A percentile compares a stretch with the other conserved stretches of the same genome.
Conservation (phyloP, 2,329 filamentous ascomycete species). For the Diaporthe eres region DNA sequence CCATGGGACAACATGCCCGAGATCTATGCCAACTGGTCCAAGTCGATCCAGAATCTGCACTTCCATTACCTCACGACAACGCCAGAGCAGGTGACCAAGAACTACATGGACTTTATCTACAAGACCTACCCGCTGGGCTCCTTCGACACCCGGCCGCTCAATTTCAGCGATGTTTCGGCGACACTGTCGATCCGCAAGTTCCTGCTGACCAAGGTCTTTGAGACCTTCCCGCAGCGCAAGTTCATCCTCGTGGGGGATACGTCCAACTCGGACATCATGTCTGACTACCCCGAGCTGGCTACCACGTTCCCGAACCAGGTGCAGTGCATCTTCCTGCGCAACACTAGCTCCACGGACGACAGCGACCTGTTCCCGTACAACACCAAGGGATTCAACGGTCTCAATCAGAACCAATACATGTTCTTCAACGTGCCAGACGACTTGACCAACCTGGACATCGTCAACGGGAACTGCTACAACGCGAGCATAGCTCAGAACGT, state of each 20-base stretch:
- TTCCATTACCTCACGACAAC: constrained; percentile 89
- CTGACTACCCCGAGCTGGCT: constrained; percentile 71
- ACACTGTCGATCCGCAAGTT: constrained; percentile 79
- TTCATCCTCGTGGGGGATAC: constrained; percentile 85
- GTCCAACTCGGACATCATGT: constrained; percentile 83
- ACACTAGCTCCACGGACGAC: constrained; percentile 69
- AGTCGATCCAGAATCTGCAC: constrained; percentile 76
- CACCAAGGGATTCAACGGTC: constrained; percentile 76
- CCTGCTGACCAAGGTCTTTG: constrained; percentile 79
- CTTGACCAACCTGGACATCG: constrained; percentile 75
- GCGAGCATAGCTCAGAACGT: constrained; percentile 76
- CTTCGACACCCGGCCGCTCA: constrained; percentile 83
- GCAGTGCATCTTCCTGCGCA: constrained; percentile 83
- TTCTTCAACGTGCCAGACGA: constrained; percentile 84
- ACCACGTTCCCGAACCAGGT: constrained; percentile 79
- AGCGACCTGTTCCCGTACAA: constrained; percentile 81
- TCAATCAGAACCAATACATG: constrained; percentile 80
- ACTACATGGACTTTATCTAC: constrained; percentile 87
- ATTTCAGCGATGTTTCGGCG: constrained; percentile 82
- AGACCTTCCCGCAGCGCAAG: constrained; percentile 80
- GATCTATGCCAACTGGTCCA: constrained; percentile 82
- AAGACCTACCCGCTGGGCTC: constrained; percentile 82
- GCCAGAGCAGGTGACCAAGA: constrained; percentile 81
- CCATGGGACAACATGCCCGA: constrained; percentile 86
- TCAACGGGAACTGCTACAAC: constrained; percentile 78